Base-by-base conservation (phyloP, 345 rosid genomes). In the Bruguiera gymnorhiza region DNA sequence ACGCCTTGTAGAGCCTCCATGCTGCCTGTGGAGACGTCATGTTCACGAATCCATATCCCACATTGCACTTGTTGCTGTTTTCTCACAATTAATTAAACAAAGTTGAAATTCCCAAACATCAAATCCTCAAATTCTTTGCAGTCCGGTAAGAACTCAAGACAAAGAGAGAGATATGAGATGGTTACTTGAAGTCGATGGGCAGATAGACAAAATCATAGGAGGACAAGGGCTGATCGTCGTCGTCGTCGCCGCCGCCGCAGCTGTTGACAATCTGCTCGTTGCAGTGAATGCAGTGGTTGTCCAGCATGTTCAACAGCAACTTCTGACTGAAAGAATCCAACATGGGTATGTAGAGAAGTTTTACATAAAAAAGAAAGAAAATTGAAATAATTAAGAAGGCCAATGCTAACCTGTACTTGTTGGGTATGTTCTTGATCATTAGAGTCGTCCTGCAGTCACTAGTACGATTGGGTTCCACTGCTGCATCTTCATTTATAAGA, bases 31-130 rank as follows among this genome's bases (percentile, higher is more conserved):
- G 88, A 3, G 94, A 83, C 5, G 99, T 95, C 97, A 95, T 90
- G 85, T 95, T 95, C 81, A 90, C 99, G 74, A 95, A 95, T 70
- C 97, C 99, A 80, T 95, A 95, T 68, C 99, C 99, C 76, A 95
- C 89, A 74, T 90, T 95, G 82, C 99, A 89, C 63, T 90, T 87
- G 88, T 87, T 90, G 77, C 99, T 92, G 81, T 70, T 34, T 87
- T 43, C 50, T 43, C 50, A 43, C 50, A 11, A 13, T 43, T 43
- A 43, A 43, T 8, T 34, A 34, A 15, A 11, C 16, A 11, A 36
- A 43, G 4, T 4, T 43, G 50, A 13, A 43, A 43, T 13, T 43
- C 13, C 2, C 15, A 43, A 34, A 34, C 36, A 34, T 6, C 36
- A 34, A 34, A 34, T 34, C 8, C 37, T 7, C 10, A 34, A 34